A percentile compares a stretch with the other conserved stretches of the same genome.
Evolutionary conservation across 352 stramenopile genomes (phyloP).

Genomic region (Phytopythium montanum): DNA sequence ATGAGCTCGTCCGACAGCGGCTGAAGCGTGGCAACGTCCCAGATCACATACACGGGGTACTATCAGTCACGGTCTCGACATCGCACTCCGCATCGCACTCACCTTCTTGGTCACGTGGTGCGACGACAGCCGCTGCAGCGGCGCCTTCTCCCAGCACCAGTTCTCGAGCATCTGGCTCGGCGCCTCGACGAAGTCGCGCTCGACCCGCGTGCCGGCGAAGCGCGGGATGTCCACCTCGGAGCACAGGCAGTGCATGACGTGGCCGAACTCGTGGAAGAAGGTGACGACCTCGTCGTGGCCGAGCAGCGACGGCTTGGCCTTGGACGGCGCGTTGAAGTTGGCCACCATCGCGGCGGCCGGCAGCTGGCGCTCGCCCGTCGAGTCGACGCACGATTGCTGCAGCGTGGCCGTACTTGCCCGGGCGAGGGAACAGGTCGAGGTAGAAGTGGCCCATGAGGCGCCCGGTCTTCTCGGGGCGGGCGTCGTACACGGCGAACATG

Average conservation of each 20-base stretch:
- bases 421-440: constrained; percentile 82
- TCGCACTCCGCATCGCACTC: background rate
- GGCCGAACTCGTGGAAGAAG: constrained; percentile 89
- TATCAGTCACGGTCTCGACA: background rate
- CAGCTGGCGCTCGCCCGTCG: constrained; percentile 43
- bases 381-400: constrained; percentile 75
- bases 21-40: constrained; percentile 22
- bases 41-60: constrained; percentile 9
- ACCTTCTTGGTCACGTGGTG: constrained; percentile 78
- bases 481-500: constrained; percentile 84
- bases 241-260: constrained; percentile 91
- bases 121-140: constrained; percentile 80
- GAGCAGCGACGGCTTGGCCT: constrained; percentile 74
- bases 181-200: constrained; percentile 90
- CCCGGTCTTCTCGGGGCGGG: constrained; percentile 40
- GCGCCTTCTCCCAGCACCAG: constrained; percentile 88
- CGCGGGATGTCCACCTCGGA: constrained; percentile 74
- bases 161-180: constrained; percentile 91
- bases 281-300: constrained; percentile 86
- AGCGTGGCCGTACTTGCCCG: constrained; percentile 87
- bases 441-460: constrained; percentile 86
- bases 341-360: constrained; percentile 88
- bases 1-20: constrained; percentile 83
- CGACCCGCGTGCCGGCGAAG: constrained; percentile 73
- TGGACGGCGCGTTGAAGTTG: constrained; percentile 85